phyloP scores from a whole-genome alignment of 1,139 yeast genomes.

The Pichia cactophila region DNA sequence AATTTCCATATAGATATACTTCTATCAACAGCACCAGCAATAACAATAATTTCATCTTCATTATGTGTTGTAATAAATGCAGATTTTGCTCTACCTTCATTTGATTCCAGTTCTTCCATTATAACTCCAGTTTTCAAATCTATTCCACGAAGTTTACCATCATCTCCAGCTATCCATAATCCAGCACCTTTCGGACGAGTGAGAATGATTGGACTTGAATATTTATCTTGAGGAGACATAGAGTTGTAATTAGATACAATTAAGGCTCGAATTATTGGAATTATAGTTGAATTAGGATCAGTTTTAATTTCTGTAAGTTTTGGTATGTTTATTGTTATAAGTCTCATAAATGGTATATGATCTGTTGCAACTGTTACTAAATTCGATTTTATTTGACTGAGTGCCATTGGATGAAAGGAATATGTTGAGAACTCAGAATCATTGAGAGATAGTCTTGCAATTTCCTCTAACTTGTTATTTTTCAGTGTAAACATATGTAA shows the following conservation, averaged over 20 bases:
- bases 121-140: constrained; percentile 37
- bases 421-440: constrained; percentile 70
- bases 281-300: not conserved
- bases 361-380: constrained; percentile 46
- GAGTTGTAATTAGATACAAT: constrained; percentile 54
- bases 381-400: constrained; percentile 27
- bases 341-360: constrained; percentile 68
- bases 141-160: constrained; percentile 55
- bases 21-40: constrained; percentile 44
- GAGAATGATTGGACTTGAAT: constrained; percentile 47
- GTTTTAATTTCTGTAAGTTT: constrained; percentile 18
- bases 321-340: constrained; percentile 45
- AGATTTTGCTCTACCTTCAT: constrained; percentile 43
- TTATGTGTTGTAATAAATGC: constrained; percentile 28
- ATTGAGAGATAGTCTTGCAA: constrained; percentile 52
- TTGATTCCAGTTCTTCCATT: constrained; percentile 26
- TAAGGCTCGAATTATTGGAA: constrained; percentile 31
- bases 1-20: constrained; percentile 24
- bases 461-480: constrained; percentile 24
- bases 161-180: constrained; percentile 64
- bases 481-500: constrained; percentile 37
- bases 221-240: constrained; percentile 64
- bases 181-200: constrained; percentile 34
- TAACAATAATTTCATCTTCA: constrained; percentile 33
- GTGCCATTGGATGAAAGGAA: constrained; percentile 53